Evolutionary conservation across 257 asterid genomes (phyloP), one percentile per base, ranked within the genome.

Genomic region (Handroanthus guayacan): DNA sequence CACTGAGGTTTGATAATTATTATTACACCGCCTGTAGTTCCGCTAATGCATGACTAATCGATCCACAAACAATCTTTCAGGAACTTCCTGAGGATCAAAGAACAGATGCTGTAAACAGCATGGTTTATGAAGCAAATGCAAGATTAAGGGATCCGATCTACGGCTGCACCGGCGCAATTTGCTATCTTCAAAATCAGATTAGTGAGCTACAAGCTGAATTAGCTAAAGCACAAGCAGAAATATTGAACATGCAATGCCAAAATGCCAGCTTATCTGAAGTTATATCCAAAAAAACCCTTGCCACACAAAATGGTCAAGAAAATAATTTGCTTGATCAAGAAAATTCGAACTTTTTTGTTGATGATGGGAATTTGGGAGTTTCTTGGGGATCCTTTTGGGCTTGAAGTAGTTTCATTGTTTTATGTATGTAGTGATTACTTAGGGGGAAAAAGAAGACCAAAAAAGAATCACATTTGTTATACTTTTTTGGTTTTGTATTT

Each of bases 51-150:
- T 25, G 31, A 25, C 31, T 25, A 25, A 25, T 25, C 31, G 1
- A 25, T 25, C 31, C 31, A 25, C 31, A 1, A 25, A 25, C 31
- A 12, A 14, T 14, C 3, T 47, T 62, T 64, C 69, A 87, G 96
- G 96, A 92, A 44, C 84, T 92, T 68, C 85, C 87, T 0, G 93
- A 88, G 78, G 76, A 38, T 31, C 88, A 89, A 66, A 88, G 94
- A 82, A 89, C 79, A 50, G 97, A 92, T 80, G 92, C 97, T 0
- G 93, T 90, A 56, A 84, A 83, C 77, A 90, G 97, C 75, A 86
- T 88, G 90, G 97, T 92, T 0, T 92, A 90, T 31, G 97, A 92
- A 79, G 97, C 96, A 1, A 88, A 87, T 17, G 92, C 97, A 1
- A 76, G 97, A 71, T 61, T 87, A 37, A 76, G 93, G 74, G 93